A percentile compares a stretch with the other conserved stretches of the same genome.
Evolutionary conservation across 345 rosid species (phyloP).

Genomic region (Microthlaspi erraticum): DNA sequence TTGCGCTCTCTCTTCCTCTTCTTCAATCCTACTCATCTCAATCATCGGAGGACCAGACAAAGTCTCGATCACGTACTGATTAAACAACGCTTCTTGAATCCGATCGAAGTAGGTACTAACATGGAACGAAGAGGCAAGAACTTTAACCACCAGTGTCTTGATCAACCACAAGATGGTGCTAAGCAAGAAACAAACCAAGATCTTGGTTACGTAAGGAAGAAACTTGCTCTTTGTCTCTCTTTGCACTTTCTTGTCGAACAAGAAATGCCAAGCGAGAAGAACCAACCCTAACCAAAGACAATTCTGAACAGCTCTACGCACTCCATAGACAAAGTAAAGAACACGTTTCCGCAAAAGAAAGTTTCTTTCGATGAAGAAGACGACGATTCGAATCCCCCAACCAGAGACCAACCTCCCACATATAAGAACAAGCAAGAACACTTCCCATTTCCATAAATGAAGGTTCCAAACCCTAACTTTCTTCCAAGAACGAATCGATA

Average conservation of each 20-base stretch:
- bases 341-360: constrained; percentile 73
- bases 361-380: constrained; percentile 80
- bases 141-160: constrained; percentile 87
- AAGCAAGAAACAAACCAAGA: constrained; percentile 68
- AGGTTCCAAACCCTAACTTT: constrained; percentile 54
- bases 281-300: constrained; percentile 84
- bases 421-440: constrained; percentile 70
- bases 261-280: constrained; percentile 66
- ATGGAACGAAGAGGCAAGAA: constrained; percentile 84
- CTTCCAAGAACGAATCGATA: constrained; percentile 48
- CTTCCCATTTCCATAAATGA: constrained; percentile 90
- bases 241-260: constrained; percentile 66
- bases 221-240: constrained; percentile 39
- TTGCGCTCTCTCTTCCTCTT: constrained; percentile 56
- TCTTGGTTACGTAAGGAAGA: constrained; percentile 64
- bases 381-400: constrained; percentile 80
- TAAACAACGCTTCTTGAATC: constrained; percentile 80
- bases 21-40: constrained; percentile 55
- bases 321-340: constrained; percentile 84
- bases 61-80: constrained; percentile 83
- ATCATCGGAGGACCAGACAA: constrained; percentile 78
- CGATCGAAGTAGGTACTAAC: constrained; percentile 92
- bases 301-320: constrained; percentile 79
- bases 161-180: constrained; percentile 74
- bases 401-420: constrained; percentile 88